phyloP scores from a whole-genome alignment of 805 yeast species.

The Pichia paraexigua region DNA sequence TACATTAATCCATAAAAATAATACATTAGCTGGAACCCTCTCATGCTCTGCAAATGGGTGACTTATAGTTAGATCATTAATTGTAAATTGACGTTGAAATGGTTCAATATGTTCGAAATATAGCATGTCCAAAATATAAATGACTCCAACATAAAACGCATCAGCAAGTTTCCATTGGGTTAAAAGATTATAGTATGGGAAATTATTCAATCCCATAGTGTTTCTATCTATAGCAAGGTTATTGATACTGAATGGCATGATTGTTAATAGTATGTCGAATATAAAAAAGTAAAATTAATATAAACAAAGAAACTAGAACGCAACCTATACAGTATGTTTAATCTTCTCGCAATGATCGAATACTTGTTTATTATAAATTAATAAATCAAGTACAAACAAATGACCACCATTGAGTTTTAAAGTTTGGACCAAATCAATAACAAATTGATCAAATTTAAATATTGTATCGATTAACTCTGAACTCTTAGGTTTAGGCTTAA shows the following conservation, averaged over 20 bases:
- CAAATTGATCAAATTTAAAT: conserved; percentile 25
- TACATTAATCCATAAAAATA: conserved; percentile 46
- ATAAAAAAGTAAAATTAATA: not conserved
- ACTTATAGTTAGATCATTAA: conserved; percentile 68
- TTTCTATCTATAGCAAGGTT: conserved; percentile 21
- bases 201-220: conserved; percentile 17
- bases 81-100: conserved; percentile 67
- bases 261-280: not conserved
- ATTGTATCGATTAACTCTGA: not conserved
- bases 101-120: conserved; percentile 38
- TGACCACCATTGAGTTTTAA: conserved; percentile 49
- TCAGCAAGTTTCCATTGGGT: conserved; percentile 25
- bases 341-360: conserved; percentile 37
- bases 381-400: conserved; percentile 48
- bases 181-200: conserved; percentile 16
- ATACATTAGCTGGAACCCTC: conserved; percentile 50
- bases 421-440: conserved; percentile 36
- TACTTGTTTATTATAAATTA: conserved; percentile 40
- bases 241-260: not conserved
- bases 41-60: conserved; percentile 78
- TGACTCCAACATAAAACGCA: conserved; percentile 14
- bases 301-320: not conserved
- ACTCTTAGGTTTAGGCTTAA: not conserved
- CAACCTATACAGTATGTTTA: conserved; percentile 7
- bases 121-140: conserved; percentile 18